phyloP scores from a whole-genome alignment of 176 grass and related monocot species.

The Dendrocalamus sinicus region DNA sequence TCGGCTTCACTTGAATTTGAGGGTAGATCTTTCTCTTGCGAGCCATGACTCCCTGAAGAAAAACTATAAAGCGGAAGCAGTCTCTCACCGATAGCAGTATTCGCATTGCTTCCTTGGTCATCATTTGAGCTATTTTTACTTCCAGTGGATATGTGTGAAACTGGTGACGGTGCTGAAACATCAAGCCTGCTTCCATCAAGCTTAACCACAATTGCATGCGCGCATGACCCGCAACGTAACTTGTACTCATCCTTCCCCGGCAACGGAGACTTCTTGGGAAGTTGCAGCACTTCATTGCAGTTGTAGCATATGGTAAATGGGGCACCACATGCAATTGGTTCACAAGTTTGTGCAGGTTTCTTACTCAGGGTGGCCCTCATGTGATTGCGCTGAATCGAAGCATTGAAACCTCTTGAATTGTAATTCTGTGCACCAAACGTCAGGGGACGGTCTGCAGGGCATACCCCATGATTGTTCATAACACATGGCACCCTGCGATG shows the following conservation, averaged over 20 bases:
- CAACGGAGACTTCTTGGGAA: slow-evolving; percentile 61
- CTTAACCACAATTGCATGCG: slow-evolving; percentile 65
- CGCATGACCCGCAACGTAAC: slow-evolving; percentile 81
- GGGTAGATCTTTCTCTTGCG: slow-evolving; percentile 55
- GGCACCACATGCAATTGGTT: slow-evolving; percentile 74
- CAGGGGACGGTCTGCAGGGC: slow-evolving; percentile 40
- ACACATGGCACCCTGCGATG: slow-evolving; percentile 55
- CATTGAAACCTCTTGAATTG: slow-evolving; percentile 53
- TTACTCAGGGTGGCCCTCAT: slow-evolving; percentile 58
- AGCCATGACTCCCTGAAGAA: slow-evolving; percentile 64
- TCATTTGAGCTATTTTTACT: slow-evolving; percentile 54
- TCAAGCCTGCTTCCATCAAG: slow-evolving; percentile 74
- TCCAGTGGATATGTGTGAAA: slow-evolving; percentile 44
- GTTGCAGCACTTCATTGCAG: slow-evolving; percentile 86
- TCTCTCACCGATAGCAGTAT: slow-evolving; percentile 44
- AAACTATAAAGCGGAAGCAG: slow-evolving; percentile 76
- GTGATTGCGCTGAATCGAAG: slow-evolving; percentile 42
- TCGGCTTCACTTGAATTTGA: slow-evolving; percentile 61
- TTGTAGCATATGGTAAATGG: slow-evolving; percentile 92
- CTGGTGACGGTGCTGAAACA: slow-evolving; percentile 63
- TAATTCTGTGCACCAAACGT: slow-evolving; percentile 51
- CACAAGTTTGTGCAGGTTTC: slow-evolving; percentile 61
- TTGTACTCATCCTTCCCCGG: slow-evolving; percentile 69
- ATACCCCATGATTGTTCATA: slow-evolving; percentile 45
- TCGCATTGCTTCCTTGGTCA: slow-evolving; percentile 44